Evolutionary conservation across 768 basidiomycete genomes (phyloP), one percentile per base, ranked within the genome.

Genomic region (Boletus reticulatus): DNA sequence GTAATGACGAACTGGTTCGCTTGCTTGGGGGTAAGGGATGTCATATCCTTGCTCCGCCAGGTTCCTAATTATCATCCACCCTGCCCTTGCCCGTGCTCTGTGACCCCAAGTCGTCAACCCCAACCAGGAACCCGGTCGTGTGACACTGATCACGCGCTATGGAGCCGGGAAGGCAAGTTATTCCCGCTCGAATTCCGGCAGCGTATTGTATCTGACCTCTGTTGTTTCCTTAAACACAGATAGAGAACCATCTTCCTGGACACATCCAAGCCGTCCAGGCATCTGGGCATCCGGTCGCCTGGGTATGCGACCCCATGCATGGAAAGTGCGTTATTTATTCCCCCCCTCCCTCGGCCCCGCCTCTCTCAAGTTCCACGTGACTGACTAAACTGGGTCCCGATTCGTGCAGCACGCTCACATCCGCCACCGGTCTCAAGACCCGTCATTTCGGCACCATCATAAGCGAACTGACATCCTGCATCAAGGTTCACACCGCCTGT

Each of bases 241-340:
- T 97, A 59, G 85, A 85, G 51, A 69, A 79, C 29, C 79, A 85
- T 63, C 84, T 98, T 9, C 79, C 93, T 0, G 78, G 72, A 0
- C 96, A 98, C 68, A 95, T 99, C 68, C 69, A 71, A 13, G 87
- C 85, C 9, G 95, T 99, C 16, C 85, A 89, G 66, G 59, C 73
- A 48, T 87, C 92, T 3, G 83, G 82, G 0, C 94, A 98, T 67
- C 89, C 90, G 2, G 94, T 97, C 3, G 83, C 87, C 10, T 98
- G 95, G 94, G 82, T 95, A 48, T 95, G 92, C 66, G 97, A 98
- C 73, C 94, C 95, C 3, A 98, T 98, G 96, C 96, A 98, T 63
- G 96, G 95, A 76, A 97, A 98, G 93, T 94, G 66, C 63, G 90
- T 80, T 43, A 34, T 56, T 45, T 50, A 31, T 48, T 7, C 12